A percentile compares a stretch with the other conserved stretches of the same genome.
These are phyloP conservation scores for Saururus chinensis DNA, from an alignment of 164 flowering plant genomes.

Conservation along the genomic window DNA sequence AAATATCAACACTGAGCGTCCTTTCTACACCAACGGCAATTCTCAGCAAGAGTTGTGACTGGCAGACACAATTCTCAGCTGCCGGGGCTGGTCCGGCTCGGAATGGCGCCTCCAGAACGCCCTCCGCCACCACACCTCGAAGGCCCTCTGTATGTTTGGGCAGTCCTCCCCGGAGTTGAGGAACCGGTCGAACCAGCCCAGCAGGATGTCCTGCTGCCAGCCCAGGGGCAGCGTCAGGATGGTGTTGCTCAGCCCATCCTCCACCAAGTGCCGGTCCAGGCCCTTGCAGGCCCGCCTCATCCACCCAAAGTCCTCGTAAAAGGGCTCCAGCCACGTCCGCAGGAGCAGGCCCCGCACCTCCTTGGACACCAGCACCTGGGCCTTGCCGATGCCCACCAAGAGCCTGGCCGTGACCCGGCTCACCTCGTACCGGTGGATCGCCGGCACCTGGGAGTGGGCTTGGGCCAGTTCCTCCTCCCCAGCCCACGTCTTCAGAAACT, in stretches of 20 bases:
- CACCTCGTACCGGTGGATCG: slow-evolving; percentile 68
- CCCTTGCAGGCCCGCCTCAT: slow-evolving; percentile 84
- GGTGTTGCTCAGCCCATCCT: slow-evolving; percentile 84
- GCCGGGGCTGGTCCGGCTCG: slow-evolving; percentile 37
- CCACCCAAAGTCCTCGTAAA: slow-evolving; percentile 95
- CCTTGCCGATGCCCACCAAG: slow-evolving; percentile 85
- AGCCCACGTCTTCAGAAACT: slow-evolving; percentile 76
- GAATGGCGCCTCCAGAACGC: slow-evolving; percentile 72
- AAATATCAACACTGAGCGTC: too few relatives aligned
- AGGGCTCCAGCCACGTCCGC: slow-evolving; percentile 81
- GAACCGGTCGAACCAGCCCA: slow-evolving; percentile 85
- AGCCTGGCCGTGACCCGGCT: slow-evolving; percentile 76
- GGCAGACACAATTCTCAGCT: slow-evolving; percentile 29
- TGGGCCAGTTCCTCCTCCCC: slow-evolving; percentile 54
- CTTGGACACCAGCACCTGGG: slow-evolving; percentile 76
- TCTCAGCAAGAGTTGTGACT: slow-evolving; percentile 17
- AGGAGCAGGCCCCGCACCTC: slow-evolving; percentile 71
- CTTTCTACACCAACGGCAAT: too few relatives aligned
- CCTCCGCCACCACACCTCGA: slow-evolving; percentile 96
- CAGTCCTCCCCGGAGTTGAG: slow-evolving; percentile 83
- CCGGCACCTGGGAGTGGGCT: slow-evolving; percentile 64
- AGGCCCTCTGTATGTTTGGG: slow-evolving; percentile 88
- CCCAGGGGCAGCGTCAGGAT: slow-evolving; percentile 78
- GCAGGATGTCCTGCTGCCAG: slow-evolving; percentile 80
- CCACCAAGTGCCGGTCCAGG: slow-evolving; percentile 77